These are phyloP conservation scores for Gorgonomyces haynaldii DNA, from an alignment of 192 early-diverging fungal species.

Conservation along the genomic window DNA sequence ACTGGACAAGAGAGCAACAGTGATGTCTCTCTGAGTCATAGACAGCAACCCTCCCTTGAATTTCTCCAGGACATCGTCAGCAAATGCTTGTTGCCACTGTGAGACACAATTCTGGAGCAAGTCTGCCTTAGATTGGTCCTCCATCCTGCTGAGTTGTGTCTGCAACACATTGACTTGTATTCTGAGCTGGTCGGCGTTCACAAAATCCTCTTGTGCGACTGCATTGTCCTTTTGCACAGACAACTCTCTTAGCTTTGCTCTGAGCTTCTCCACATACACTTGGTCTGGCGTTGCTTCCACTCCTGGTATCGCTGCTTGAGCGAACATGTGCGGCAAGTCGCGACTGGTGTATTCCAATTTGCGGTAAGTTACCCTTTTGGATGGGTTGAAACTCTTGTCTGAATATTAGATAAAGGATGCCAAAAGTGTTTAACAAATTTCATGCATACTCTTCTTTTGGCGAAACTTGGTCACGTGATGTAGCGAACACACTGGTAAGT, in stretches of 20 bases:
- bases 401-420: no score
- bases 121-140: constrained; percentile 41
- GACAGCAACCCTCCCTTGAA: constrained; percentile 5
- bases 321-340: no score
- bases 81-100: constrained; percentile 28
- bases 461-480: no score
- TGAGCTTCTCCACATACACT: constrained; percentile 33
- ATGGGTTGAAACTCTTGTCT: no score
- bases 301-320: no score
- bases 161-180: constrained; percentile 29
- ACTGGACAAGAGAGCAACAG: constrained; percentile 14
- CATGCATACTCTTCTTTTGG: no score
- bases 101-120: constrained; percentile 32
- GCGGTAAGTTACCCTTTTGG: no score
- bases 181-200: constrained; percentile 25
- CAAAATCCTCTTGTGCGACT: constrained; percentile 30
- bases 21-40: not conserved
- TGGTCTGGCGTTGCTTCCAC: no score
- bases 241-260: constrained; percentile 21
- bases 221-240: constrained; percentile 29
- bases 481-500: no score
- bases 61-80: constrained; percentile 15
- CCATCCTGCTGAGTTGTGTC: constrained; percentile 32
- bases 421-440: no score
- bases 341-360: no score